These are phyloP conservation scores for Boletellus sp. DNA, from an alignment of 1,284 basidiomycete species.

Conservation along the genomic window DNA sequence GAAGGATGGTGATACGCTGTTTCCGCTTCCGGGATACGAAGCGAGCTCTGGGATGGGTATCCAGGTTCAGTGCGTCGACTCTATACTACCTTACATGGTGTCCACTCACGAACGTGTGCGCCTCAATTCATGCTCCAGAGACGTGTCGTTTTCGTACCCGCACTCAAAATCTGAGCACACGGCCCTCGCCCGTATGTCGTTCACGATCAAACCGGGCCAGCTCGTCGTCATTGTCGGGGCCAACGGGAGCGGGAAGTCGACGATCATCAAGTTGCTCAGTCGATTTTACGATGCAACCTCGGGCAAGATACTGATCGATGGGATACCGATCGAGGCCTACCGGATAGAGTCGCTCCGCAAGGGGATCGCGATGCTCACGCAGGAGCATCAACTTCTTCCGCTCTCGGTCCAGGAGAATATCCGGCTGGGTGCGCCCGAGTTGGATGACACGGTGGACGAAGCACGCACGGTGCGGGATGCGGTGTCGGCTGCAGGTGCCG, in stretches of 20 bases:
- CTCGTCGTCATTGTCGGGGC: constrained; percentile 70
- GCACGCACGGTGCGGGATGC: constrained; percentile 34
- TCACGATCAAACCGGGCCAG: constrained; percentile 44
- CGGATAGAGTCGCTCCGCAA: constrained; percentile 70
- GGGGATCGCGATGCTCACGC: constrained; percentile 82
- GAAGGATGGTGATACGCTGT: constrained; percentile 21
- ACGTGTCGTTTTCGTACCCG: constrained; percentile 48
- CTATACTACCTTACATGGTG: fast-evolving
- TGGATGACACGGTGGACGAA: constrained; percentile 23
- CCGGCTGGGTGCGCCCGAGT: constrained; percentile 39
- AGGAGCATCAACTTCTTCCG: constrained; percentile 83
- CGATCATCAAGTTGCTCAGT: constrained; percentile 78
- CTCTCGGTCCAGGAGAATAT: constrained; percentile 85
- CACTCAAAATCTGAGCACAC: constrained; percentile 36
- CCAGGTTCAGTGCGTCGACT: constrained; percentile 31
- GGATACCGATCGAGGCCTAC: constrained; percentile 48
- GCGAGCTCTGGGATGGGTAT: constrained; percentile 33
- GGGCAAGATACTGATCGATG: constrained; percentile 62
- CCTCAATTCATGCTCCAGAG: constrained; percentile 21
- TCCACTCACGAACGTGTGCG: background rate
- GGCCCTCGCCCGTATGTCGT: constrained; percentile 40
- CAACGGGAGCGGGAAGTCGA: constrained; percentile 88
- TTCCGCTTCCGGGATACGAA: constrained; percentile 20
- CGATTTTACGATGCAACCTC: constrained; percentile 74
- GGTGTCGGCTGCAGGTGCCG: constrained; percentile 38